Evolutionary conservation across 176 grass and related monocot genomes (phyloP).

Genomic region (Zoysia pacifica): DNA sequence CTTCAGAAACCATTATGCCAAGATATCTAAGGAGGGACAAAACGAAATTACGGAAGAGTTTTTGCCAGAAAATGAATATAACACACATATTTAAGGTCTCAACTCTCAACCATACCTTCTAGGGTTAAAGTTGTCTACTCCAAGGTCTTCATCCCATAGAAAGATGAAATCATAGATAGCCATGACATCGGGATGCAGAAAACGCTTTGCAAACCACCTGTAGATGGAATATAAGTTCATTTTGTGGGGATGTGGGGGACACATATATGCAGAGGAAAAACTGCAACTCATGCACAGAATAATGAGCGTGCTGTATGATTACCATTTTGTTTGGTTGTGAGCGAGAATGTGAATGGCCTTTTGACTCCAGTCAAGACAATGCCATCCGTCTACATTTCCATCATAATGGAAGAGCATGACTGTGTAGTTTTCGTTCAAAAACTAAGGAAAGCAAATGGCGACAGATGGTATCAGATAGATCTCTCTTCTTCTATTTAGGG

Average conservation of each 20-base stretch:
- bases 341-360: slow-evolving; percentile 88
- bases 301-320: neutral
- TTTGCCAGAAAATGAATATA: neutral
- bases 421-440: slow-evolving; percentile 76
- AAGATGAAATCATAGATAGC: slow-evolving; percentile 84
- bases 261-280: no score
- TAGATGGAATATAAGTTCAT: slow-evolving; percentile 7
- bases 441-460: slow-evolving; percentile 50
- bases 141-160: slow-evolving; percentile 98
- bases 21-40: slow-evolving; percentile 63
- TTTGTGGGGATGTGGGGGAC: neutral
- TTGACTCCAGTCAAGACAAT: slow-evolving; percentile 72
- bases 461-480: slow-evolving; percentile 16
- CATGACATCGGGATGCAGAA: slow-evolving; percentile 88
- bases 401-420: slow-evolving; percentile 98
- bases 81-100: neutral
- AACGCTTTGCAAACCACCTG: slow-evolving; percentile 99
- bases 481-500: neutral
- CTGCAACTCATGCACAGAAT: neutral
- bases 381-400: slow-evolving; percentile 93
- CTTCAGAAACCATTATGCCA: slow-evolving; percentile 95
- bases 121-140: slow-evolving; percentile 88
- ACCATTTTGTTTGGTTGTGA: slow-evolving; percentile 98
- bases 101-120: slow-evolving; percentile 50
- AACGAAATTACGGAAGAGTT: slow-evolving; percentile 7